These are phyloP conservation scores for Suillus fuscotomentosus DNA, from an alignment of 768 basidiomycete species.

Conservation along the genomic window DNA sequence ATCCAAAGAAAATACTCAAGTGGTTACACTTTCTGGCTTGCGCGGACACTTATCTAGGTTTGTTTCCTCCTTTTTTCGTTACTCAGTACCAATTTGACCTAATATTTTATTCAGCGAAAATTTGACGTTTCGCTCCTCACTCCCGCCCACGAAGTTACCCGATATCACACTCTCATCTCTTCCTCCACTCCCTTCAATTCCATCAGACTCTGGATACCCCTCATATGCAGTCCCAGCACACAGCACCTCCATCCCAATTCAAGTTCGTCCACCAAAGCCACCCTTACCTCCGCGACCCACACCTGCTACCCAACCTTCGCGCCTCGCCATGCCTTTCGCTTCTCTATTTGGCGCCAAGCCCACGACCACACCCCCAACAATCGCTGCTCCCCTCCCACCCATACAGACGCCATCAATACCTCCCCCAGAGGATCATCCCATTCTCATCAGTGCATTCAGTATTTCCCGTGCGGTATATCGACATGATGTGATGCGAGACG, in stretches of 20 bases:
- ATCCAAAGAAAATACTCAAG: conserved; percentile 41
- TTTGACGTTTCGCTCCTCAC: conserved; percentile 43
- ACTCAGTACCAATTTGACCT: conserved; percentile 19
- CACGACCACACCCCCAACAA: conserved; percentile 26
- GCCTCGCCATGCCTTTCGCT: conserved; percentile 74
- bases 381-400: conserved; percentile 28
- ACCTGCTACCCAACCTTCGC: conserved; percentile 32
- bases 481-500: conserved; percentile 50
- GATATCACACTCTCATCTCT: conserved; percentile 40
- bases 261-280: conserved; percentile 44
- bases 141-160: conserved; percentile 40
- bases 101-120: conserved; percentile 28
- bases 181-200: conserved; percentile 50
- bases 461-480: conserved; percentile 52
- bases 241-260: conserved; percentile 33
- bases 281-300: conserved; percentile 39
- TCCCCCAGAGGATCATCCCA: conserved; percentile 30
- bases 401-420: conserved; percentile 24
- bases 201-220: conserved; percentile 45
- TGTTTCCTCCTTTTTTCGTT: conserved; percentile 35
- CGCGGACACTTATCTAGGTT: conserved; percentile 68
- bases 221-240: conserved; percentile 43
- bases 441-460: conserved; percentile 57
- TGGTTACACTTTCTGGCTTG: conserved; percentile 83
- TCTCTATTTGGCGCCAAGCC: conserved; percentile 64